These are phyloP conservation scores for Plenodomus lindquistii DNA, from an alignment of 2,329 filamentous ascomycete genomes.

Conservation along the genomic window DNA sequence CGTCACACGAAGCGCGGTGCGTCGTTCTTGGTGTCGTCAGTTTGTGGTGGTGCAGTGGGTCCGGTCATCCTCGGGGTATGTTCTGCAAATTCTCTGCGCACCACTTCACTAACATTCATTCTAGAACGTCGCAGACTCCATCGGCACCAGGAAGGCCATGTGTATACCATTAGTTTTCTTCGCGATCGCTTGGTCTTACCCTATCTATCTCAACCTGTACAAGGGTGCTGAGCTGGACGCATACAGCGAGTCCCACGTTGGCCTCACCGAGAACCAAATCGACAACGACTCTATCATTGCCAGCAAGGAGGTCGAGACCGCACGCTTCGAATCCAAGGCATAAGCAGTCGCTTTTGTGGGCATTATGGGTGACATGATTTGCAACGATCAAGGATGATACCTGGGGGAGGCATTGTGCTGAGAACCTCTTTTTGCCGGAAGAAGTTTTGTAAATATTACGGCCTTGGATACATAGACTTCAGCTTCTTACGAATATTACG, in stretches of 20 bases:
- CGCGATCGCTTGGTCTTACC: slow-evolving; percentile 40
- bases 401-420: neutral
- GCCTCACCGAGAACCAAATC: slow-evolving; percentile 23
- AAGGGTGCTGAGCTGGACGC: slow-evolving; percentile 43
- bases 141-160: slow-evolving; percentile 41
- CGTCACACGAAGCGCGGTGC: slow-evolving; percentile 47
- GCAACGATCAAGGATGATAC: slow-evolving; percentile 5
- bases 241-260: slow-evolving; percentile 39
- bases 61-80: slow-evolving; percentile 43
- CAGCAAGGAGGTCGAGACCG: slow-evolving; percentile 29
- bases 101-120: no score
- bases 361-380: neutral
- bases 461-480: slow-evolving; percentile 8
- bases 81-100: no score
- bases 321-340: slow-evolving; percentile 18
- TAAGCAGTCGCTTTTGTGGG: neutral
- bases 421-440: slow-evolving; percentile 6
- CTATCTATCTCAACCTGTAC: slow-evolving; percentile 42
- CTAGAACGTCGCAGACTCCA: slow-evolving; percentile 40
- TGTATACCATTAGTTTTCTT: slow-evolving; percentile 43
- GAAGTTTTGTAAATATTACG: slow-evolving; percentile 1
- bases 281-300: slow-evolving; percentile 32
- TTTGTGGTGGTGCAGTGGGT: slow-evolving; percentile 43
- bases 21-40: slow-evolving; percentile 42
- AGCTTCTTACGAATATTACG: no score